Evolutionary conservation across 2,329 filamentous ascomycete genomes (phyloP), one percentile per base, ranked within the genome.

Genomic region (Ophiostoma australiae): DNA sequence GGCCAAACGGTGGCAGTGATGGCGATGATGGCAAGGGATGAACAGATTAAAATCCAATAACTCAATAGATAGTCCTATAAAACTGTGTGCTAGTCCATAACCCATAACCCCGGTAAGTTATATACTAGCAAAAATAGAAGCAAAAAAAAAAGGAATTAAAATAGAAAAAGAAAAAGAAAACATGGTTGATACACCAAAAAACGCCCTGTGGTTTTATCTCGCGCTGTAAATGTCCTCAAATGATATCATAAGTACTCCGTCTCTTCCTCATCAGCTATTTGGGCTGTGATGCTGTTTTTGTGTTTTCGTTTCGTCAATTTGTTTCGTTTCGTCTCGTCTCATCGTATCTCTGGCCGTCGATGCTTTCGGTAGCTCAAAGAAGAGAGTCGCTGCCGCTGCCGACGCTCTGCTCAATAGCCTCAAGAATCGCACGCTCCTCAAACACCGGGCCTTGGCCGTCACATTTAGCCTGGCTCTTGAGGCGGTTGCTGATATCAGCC

Each of bases 371-470:
- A 11, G 11, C 67, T 78, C 76, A 84, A 67, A 85, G 76, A 72
- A 97, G 83, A 78, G 95, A 92, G 79, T 97, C 93, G 66, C 88
- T 91, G 23, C 91, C 91, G 75, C 87, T 89, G 31, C 89, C 88
- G 39, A 91, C 89, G 10, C 93, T 94, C 76, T 90, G 86, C 78
- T 92, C 87, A 74, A 98, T 94, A 20, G 92, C 92, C 73, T 84
- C 82, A 63, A 88, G 79, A 20, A 98, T 90, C 65, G 88, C 87
- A 33, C 85, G 82, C 79, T 97, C 94, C 73, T 91, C 89, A 76
- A 97, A 97, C 58, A 95, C 93, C 1, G 94, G 94, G 0, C 94
- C 91, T 77, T 93, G 90, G 1, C 93, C 94, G 80, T 97, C 91
- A 78, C 93, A 97, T 76, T 89, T 88, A 23, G 92, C 91, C 76